Conservation (phyloP, 2,329 filamentous ascomycete genomes). For the Arthrinium phaeospermum region DNA sequence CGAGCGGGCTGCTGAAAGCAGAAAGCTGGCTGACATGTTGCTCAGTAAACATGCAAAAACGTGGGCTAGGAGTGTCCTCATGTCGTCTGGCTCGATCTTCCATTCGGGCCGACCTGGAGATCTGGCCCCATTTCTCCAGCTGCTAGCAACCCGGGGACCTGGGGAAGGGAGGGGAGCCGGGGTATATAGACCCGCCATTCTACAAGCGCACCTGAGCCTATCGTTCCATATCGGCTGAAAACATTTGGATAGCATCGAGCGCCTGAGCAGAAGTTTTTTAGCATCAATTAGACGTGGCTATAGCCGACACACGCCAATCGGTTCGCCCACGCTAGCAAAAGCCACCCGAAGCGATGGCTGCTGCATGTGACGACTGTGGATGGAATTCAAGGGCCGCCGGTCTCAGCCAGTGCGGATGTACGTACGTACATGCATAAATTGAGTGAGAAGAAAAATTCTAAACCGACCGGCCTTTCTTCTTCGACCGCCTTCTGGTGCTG, state of each 20-base stretch:
- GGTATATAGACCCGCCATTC: background rate
- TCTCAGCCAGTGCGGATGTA: background rate
- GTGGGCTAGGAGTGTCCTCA: background rate
- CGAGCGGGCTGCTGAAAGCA: background rate
- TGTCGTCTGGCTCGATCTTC: constrained; percentile 4
- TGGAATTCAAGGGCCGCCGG: background rate
- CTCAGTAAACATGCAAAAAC: background rate
- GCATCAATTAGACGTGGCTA: background rate
- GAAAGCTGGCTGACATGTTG: background rate
- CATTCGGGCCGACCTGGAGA: constrained; percentile 18
- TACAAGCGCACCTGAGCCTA: background rate
- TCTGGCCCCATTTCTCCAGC: constrained; percentile 2
- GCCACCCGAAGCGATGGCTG: background rate
- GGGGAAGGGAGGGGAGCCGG: background rate
- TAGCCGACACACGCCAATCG: background rate
- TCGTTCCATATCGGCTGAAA: background rate
- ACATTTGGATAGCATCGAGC: background rate
- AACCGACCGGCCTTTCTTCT: background rate
- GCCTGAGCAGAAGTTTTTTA: background rate
- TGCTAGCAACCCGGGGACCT: background rate
- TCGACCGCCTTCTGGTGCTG: background rate
- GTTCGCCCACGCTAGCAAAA: background rate
- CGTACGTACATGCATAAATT: background rate
- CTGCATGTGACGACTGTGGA: constrained; percentile 8
- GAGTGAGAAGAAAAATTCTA: background rate